Evolutionary conservation across 495 filamentous ascomycete species (phyloP), one percentile per base, ranked within the genome.

Genomic region (Collariella sp.): DNA sequence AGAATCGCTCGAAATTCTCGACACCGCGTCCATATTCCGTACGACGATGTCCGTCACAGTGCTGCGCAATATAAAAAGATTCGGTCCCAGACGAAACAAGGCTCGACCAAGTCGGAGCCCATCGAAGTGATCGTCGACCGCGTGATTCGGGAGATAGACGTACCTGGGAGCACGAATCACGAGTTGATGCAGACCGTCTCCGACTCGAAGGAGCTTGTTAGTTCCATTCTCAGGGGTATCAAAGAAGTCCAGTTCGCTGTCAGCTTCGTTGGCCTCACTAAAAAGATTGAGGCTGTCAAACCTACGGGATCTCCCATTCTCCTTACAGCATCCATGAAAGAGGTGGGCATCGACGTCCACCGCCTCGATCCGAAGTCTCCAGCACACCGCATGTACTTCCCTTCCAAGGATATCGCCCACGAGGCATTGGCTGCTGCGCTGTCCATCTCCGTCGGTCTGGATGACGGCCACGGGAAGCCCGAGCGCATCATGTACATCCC

Each of bases 371-470:
- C 87, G 24, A 91, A 87, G 60, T 95, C 88, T 35, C 90, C 93
- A 0, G 91, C 90, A 3, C 93, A 99, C 78, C 85, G 91, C 49
- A 99, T 99, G 93, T 99, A 99, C 71, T 99, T 99, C 67, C 89
- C 90, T 13, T 83, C 86, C 11, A 83, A 86, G 49, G 94, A 96
- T 61, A 81, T 96, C 58, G 93, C 93, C 18, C 93, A 99, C 65
- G 91, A 99, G 75, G 93, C 93, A 20, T 77, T 99, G 40, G 76
- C 94, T 26, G 90, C 93, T 16, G 93, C 89, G 5, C 85, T 96
- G 19, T 94, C 93, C 5, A 84, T 97, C 34, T 91, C 91, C 2
- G 77, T 96, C 52, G 93, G 89, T 54, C 74, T 99, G 41, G 90
- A 95, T 62, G 88, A 96, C 69, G 88, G 88, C 23, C 78, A 83